Conservation (phyloP, 768 basidiomycete genomes). For the Pholiota microspora region DNA sequence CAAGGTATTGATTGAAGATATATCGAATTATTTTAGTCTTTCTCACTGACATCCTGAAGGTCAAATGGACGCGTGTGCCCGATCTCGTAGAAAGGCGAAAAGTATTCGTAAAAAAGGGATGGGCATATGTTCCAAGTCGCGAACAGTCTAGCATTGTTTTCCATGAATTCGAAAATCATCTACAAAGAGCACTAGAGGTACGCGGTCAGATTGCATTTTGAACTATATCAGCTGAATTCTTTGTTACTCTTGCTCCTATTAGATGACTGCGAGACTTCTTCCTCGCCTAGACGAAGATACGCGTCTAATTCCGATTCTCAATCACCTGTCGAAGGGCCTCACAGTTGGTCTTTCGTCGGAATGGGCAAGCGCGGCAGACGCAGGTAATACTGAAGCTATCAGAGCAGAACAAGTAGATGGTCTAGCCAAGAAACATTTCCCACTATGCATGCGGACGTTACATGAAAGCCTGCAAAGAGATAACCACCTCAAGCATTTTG, state of each 20-base stretch:
- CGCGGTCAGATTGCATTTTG: too few species aligned
- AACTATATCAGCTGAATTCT: too few species aligned
- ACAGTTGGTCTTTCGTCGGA: slow-evolving; percentile 86
- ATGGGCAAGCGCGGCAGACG: slow-evolving; percentile 58
- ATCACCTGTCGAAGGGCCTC: slow-evolving; percentile 93
- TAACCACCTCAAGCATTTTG: slow-evolving; percentile 90
- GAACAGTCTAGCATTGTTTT: slow-evolving; percentile 85
- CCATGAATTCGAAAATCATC: slow-evolving; percentile 74
- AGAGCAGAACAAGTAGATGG: slow-evolving; percentile 95
- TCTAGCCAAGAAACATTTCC: slow-evolving; percentile 85
- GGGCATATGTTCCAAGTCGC: slow-evolving; percentile 82
- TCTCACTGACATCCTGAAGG: slow-evolving; percentile 41
- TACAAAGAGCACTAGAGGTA: slow-evolving; percentile 80
- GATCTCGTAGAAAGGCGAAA: slow-evolving; percentile 83
- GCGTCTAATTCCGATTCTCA: slow-evolving; percentile 83
- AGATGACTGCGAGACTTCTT: slow-evolving; percentile 84
- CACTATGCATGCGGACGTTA: slow-evolving; percentile 90
- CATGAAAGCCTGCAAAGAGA: slow-evolving; percentile 77
- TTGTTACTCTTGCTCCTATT: not conserved
- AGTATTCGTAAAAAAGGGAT: slow-evolving; percentile 75
- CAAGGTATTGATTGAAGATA: too few species aligned
- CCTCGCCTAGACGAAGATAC: slow-evolving; percentile 95
- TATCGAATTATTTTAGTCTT: too few species aligned
- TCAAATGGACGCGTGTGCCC: slow-evolving; percentile 94
- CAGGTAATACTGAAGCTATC: slow-evolving; percentile 60